Conservation (phyloP, 257 asterid species). For the Haberlea rhodopensis region DNA sequence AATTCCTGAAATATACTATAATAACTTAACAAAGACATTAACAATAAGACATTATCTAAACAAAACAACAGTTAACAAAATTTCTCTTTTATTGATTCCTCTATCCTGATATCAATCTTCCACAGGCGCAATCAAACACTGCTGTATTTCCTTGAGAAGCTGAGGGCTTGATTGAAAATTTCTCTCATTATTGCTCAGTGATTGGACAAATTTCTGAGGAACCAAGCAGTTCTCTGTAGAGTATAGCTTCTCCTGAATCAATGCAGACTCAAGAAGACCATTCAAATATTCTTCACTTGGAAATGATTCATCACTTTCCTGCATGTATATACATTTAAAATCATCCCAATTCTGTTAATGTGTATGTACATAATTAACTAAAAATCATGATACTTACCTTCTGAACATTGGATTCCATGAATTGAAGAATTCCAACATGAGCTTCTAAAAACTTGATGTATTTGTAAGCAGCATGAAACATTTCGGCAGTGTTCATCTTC, state of each 20-base stretch:
- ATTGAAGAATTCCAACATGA: slow-evolving; percentile 56
- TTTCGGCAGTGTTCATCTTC: slow-evolving; percentile 92
- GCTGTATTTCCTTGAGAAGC: slow-evolving; percentile 25
- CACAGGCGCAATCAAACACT: too few relatives aligned
- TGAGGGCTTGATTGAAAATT: slow-evolving; percentile 24
- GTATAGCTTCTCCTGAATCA: slow-evolving; percentile 70
- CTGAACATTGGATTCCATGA: slow-evolving; percentile 39
- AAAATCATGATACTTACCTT: too few relatives aligned
- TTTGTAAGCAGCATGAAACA: slow-evolving; percentile 72
- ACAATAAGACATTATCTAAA: too few relatives aligned
- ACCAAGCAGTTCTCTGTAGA: slow-evolving; percentile 60
- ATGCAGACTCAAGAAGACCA: slow-evolving; percentile 55
- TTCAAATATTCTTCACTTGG: slow-evolving; percentile 40
- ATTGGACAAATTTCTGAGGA: slow-evolving; percentile 40
- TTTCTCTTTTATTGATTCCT: too few relatives aligned
- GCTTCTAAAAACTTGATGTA: slow-evolving; percentile 75
- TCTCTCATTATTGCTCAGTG: slow-evolving; percentile 26
- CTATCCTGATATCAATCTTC: too few relatives aligned
- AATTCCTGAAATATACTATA: too few relatives aligned
- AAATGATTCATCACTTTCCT: slow-evolving; percentile 39
- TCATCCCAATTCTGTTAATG: too few relatives aligned
- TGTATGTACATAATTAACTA: too few relatives aligned
- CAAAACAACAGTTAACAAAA: too few relatives aligned
- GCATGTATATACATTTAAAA: slow-evolving; percentile 21
- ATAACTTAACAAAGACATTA: too few relatives aligned